A percentile compares a stretch with the other conserved stretches of the same genome.
Evolutionary conservation across 345 rosid species (phyloP).

Genomic region (Noccaea caerulescens): DNA sequence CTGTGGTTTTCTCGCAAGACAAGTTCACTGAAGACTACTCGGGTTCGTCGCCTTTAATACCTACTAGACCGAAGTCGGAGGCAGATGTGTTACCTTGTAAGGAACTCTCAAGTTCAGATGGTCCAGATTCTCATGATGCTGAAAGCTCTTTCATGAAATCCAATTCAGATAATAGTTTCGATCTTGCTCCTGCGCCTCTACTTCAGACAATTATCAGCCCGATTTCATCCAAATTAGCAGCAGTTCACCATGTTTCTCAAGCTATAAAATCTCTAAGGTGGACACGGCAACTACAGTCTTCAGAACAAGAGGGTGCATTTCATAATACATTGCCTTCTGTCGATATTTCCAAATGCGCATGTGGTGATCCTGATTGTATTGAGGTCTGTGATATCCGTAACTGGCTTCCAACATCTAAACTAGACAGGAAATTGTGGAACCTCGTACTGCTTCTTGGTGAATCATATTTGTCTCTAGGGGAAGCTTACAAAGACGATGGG

Average conservation of each 20-base stretch:
- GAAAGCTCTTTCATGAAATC: conserved; percentile 39
- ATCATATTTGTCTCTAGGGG: conserved; percentile 86
- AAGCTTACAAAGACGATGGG: conserved; percentile 80
- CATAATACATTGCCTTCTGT: conserved; percentile 46
- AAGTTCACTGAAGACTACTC: conserved; percentile 41
- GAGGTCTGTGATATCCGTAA: conserved; percentile 94
- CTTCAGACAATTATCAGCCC: conserved; percentile 63
- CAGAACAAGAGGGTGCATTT: conserved; percentile 48
- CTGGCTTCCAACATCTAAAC: conserved; percentile 89
- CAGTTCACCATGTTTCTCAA: conserved; percentile 92
- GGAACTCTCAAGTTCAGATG: conserved; percentile 40
- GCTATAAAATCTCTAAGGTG: conserved; percentile 95
- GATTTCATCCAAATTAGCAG: conserved; percentile 82
- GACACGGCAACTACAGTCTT: conserved; percentile 77
- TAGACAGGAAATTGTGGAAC: conserved; percentile 88
- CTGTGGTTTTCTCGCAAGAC: conserved; percentile 43
- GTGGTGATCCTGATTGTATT: conserved; percentile 97
- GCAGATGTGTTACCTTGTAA: conserved; percentile 40
- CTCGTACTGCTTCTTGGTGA: conserved; percentile 97
- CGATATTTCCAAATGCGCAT: conserved; percentile 73
- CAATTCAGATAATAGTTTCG: conserved; percentile 44
- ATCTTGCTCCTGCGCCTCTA: conserved; percentile 47
- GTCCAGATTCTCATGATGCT: conserved; percentile 36
- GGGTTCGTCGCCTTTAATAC: conserved; percentile 42
- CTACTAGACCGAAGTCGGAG: conserved; percentile 51